These are phyloP conservation scores for Nakazawaea populi DNA, from an alignment of 805 yeast species.

Conservation along the genomic window DNA sequence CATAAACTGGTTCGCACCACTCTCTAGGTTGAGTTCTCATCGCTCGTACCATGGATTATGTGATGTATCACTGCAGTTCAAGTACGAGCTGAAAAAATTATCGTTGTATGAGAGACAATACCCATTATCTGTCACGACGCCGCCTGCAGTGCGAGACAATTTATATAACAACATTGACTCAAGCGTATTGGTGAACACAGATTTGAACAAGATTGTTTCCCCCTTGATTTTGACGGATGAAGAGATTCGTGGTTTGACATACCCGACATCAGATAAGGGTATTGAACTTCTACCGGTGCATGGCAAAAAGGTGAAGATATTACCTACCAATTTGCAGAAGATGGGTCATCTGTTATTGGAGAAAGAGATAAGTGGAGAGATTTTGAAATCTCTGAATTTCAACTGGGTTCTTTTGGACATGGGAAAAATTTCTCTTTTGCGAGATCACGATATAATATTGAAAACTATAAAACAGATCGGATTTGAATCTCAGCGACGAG, in stretches of 20 bases:
- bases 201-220: not conserved
- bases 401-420: not conserved
- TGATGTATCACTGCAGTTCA: slow-evolving; percentile 2
- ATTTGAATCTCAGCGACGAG: not conserved
- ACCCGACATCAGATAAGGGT: not conserved
- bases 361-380: not conserved
- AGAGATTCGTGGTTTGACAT: not conserved
- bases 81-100: not conserved
- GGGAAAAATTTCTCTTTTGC: not conserved
- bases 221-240: not conserved
- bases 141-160: slow-evolving; percentile 4
- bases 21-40: too few relatives aligned
- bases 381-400: not conserved
- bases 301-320: not conserved
- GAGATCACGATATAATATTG: not conserved
- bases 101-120: not conserved
- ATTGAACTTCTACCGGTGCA: too few relatives aligned
- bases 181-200: not conserved
- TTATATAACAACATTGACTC: slow-evolving; percentile 1
- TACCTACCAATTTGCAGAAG: not conserved
- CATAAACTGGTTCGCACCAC: too few relatives aligned
- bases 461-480: not conserved
- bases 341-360: not conserved
- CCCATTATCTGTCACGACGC: not conserved
- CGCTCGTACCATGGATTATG: not conserved